Conservation (phyloP, 192 early-diverging fungal species). For the Lunasporangiospora selenospora region DNA sequence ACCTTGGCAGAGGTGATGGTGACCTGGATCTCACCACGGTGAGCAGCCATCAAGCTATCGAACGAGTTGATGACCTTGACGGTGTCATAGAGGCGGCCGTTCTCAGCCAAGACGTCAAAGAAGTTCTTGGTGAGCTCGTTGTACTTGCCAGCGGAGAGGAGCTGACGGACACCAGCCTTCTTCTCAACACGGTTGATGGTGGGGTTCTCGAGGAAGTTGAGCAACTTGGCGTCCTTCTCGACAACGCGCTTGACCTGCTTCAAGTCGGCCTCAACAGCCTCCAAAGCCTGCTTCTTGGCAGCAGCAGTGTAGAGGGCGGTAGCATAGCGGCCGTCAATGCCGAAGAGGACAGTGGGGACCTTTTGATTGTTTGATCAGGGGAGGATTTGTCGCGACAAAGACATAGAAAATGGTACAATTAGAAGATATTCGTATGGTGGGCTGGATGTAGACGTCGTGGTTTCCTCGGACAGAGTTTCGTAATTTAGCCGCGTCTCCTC, state of each 20-base stretch:
- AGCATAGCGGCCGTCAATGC: constrained; percentile 97
- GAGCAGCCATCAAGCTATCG: constrained; percentile 84
- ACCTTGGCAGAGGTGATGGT: constrained; percentile 92
- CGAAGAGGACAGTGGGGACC: constrained; percentile 86
- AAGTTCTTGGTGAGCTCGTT: constrained; percentile 90
- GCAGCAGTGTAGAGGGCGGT: constrained; percentile 97
- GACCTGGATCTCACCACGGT: constrained; percentile 88
- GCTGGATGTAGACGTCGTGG: background rate
- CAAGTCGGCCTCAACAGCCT: constrained; percentile 87
- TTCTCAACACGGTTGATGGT: constrained; percentile 82
- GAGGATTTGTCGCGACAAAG: background rate
- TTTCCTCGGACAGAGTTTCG: background rate
- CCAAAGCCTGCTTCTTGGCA: constrained; percentile 77
- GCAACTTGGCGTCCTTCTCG: constrained; percentile 74
- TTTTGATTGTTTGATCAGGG: constrained; percentile 32
- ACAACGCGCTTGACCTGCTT: constrained; percentile 68
- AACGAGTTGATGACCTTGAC: constrained; percentile 82
- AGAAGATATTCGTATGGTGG: background rate
- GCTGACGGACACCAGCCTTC: constrained; percentile 71
- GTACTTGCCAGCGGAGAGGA: constrained; percentile 73
- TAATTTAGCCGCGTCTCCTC: too few species aligned
- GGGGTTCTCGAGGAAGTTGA: constrained; percentile 85
- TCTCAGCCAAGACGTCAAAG: constrained; percentile 91
- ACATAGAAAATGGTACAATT: background rate
- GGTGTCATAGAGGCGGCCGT: constrained; percentile 90